phyloP scores from a whole-genome alignment of 768 basidiomycete species.

The Amanita phalloides region DNA sequence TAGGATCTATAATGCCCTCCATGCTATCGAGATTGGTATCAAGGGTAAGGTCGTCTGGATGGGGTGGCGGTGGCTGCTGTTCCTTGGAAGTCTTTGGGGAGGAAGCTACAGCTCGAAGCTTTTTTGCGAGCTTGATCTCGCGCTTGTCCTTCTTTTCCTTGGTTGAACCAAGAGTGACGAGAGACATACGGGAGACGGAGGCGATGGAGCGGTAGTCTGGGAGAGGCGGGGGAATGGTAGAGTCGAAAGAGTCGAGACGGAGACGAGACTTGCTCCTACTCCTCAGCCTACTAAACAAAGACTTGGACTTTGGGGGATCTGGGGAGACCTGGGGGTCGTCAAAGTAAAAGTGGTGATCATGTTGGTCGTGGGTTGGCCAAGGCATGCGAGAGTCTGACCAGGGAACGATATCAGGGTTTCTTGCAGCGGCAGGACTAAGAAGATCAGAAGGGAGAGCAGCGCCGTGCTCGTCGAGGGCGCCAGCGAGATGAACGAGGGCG shows the following conservation, averaged over 20 bases:
- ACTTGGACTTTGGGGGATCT: background rate
- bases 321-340: slow-evolving; percentile 5
- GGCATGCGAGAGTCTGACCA: slow-evolving; percentile 4
- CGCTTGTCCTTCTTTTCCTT: slow-evolving; percentile 8
- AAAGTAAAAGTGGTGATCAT: slow-evolving; percentile 9
- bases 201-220: slow-evolving; percentile 3
- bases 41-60: slow-evolving; percentile 29
- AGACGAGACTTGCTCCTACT: slow-evolving; percentile 8
- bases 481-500: slow-evolving; percentile 11
- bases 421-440: slow-evolving; percentile 2
- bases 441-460: slow-evolving; percentile 12
- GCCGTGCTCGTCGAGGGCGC: slow-evolving; percentile 15
- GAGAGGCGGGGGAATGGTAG: background rate
- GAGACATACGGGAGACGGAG: background rate
- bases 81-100: slow-evolving; percentile 21
- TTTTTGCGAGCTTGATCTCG: slow-evolving; percentile 4
- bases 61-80: background rate
- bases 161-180: background rate
- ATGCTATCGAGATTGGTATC: slow-evolving; percentile 68
- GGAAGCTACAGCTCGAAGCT: slow-evolving; percentile 9
- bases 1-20: slow-evolving; percentile 68
- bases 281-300: slow-evolving; percentile 8
- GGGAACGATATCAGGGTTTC: slow-evolving; percentile 9
- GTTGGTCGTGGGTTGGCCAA: slow-evolving; percentile 9
- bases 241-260: slow-evolving; percentile 4